A percentile compares a stretch with the other conserved stretches of the same genome.
Conservation (phyloP, 1,139 yeast species). For the Zygosaccharomyces sapae region DNA sequence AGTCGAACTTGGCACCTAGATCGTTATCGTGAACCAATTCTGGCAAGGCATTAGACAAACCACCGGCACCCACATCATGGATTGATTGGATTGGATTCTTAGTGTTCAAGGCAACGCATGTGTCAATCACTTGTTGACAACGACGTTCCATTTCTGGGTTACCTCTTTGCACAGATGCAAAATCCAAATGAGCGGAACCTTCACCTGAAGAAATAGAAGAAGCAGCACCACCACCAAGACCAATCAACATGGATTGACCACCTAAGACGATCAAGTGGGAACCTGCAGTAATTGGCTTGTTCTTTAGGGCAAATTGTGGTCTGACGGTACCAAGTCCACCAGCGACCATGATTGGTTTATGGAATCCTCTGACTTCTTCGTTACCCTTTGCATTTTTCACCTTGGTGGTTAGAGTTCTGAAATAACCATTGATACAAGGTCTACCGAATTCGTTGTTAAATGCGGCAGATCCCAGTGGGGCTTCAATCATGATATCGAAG, state of each 20-base stretch:
- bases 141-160: constrained; percentile 99
- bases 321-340: constrained; percentile 98
- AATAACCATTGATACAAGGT: constrained; percentile 95
- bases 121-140: constrained; percentile 95
- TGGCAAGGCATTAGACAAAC: constrained; percentile 93
- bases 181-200: constrained; percentile 91
- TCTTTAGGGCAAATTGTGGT: constrained; percentile 87
- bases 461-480: constrained; percentile 97
- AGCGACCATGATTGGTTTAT: constrained; percentile 98
- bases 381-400: constrained; percentile 59
- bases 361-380: constrained; percentile 87
- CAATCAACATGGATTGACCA: constrained; percentile 97
- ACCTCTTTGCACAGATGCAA: constrained; percentile 98
- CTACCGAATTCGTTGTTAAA: constrained; percentile 98
- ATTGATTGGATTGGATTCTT: constrained; percentile 89
- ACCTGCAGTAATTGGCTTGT: constrained; percentile 85
- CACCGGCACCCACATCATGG: constrained; percentile 99
- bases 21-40: constrained; percentile 97
- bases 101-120: constrained; percentile 80
- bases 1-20: constrained; percentile 88
- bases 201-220: constrained; percentile 94
- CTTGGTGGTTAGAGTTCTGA: constrained; percentile 86
- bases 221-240: constrained; percentile 99
- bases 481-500: constrained; percentile 92
- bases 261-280: constrained; percentile 91